phyloP scores from a whole-genome alignment of 179 eudicot species.

The Beta corolliflora region DNA sequence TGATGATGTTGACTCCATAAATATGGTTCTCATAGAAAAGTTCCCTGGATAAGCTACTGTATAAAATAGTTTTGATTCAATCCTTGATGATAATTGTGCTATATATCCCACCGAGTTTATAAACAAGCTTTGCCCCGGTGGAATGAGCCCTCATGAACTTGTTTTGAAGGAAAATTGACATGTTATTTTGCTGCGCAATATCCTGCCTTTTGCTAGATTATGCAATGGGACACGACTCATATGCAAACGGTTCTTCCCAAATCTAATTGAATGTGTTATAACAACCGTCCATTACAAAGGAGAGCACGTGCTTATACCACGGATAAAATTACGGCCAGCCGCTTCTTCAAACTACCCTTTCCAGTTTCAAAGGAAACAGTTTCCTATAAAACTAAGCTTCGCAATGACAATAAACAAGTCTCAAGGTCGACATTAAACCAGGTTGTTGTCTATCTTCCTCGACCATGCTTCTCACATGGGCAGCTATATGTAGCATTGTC shows the following conservation, averaged over 20 bases:
- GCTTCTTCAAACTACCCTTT: not conserved
- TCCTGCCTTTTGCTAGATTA: not conserved
- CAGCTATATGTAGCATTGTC: too few relatives aligned
- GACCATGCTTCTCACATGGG: too few relatives aligned
- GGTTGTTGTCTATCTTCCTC: too few relatives aligned
- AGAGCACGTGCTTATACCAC: not conserved
- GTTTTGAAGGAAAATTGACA: not conserved
- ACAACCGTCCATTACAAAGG: not conserved
- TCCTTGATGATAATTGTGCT: not conserved
- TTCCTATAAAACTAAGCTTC: not conserved
- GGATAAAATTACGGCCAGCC: not conserved
- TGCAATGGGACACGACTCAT: conserved; percentile 17
- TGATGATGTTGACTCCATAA: not conserved
- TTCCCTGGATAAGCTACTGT: not conserved
- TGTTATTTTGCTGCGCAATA: conserved; percentile 5
- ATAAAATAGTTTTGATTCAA: conserved; percentile 2
- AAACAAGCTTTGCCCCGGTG: conserved; percentile 8
- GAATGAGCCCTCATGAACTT: conserved; percentile 8
- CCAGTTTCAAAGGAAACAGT: not conserved
- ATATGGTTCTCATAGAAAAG: not conserved
- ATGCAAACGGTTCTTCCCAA: not conserved
- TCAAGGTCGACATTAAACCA: too few relatives aligned
- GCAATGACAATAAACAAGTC: not conserved
- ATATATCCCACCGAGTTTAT: conserved; percentile 9
- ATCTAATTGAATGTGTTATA: not conserved